Conservation (phyloP, 129 eudicot genomes). For the Flaveria robusta region DNA sequence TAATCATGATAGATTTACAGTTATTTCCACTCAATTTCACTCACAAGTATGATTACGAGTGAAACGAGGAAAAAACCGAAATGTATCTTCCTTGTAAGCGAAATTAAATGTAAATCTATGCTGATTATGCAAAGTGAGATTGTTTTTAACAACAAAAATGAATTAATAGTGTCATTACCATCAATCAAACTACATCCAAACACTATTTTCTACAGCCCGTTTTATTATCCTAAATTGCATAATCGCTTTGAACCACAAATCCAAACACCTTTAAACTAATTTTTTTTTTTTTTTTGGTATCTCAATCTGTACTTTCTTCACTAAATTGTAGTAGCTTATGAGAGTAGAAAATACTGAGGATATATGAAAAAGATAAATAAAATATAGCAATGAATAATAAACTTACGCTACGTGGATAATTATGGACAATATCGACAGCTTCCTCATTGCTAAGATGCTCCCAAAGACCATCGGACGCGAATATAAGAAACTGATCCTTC, state of each 20-base stretch:
- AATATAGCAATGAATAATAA: not conserved
- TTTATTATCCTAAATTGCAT: not conserved
- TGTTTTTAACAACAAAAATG: too few relatives aligned
- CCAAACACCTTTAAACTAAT: not conserved
- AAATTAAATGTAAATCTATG: too few relatives aligned
- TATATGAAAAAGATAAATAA: not conserved
- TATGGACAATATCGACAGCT: slow-evolving; percentile 79
- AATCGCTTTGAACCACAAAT: not conserved
- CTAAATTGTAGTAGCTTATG: not conserved
- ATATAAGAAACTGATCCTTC: slow-evolving; percentile 76
- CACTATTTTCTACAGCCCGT: not conserved
- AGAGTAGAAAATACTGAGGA: not conserved
- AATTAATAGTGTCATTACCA: too few relatives aligned
- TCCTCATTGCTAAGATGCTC: slow-evolving; percentile 94
- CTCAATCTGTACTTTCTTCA: not conserved
- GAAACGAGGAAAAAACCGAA: too few relatives aligned
- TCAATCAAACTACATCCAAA: not conserved
- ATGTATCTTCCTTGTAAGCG: too few relatives aligned
- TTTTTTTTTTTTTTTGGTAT: not conserved
- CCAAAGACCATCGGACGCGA: slow-evolving; percentile 98
- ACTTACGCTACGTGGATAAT: slow-evolving; percentile 71
- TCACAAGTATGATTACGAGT: too few relatives aligned
- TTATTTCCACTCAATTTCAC: too few relatives aligned
- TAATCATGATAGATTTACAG: too few relatives aligned
- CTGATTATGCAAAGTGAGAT: too few relatives aligned